phyloP scores from a whole-genome alignment of 176 grass and related monocot genomes.

The Musa beccarii region DNA sequence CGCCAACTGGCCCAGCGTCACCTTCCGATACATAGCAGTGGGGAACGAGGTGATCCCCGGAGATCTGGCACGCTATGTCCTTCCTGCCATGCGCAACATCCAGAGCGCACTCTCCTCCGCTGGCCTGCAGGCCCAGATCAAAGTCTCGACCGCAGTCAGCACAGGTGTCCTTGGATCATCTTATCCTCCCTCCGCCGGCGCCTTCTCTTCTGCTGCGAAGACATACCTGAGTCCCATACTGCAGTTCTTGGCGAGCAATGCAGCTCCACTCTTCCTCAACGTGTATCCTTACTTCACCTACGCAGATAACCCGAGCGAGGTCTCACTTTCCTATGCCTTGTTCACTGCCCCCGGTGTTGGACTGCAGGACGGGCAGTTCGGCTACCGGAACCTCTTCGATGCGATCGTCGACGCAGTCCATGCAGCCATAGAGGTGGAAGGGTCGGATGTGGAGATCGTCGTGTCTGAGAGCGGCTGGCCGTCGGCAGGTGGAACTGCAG shows the following conservation, averaged over 20 bases:
- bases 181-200: constrained; percentile 38
- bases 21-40: constrained; percentile 34
- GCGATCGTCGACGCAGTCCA: constrained; percentile 66
- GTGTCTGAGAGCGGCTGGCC: constrained; percentile 67
- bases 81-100: constrained; percentile 63
- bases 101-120: constrained; percentile 32
- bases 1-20: constrained; percentile 9
- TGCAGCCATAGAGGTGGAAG: constrained; percentile 35
- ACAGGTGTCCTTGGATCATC: constrained; percentile 16
- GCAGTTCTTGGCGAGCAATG: constrained; percentile 25
- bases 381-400: constrained; percentile 79
- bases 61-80: constrained; percentile 19
- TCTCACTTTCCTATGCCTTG: constrained; percentile 31
- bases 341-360: constrained; percentile 38
- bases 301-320: background rate
- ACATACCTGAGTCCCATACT: constrained; percentile 23
- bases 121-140: constrained; percentile 25
- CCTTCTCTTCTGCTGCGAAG: constrained; percentile 19
- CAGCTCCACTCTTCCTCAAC: constrained; percentile 58
- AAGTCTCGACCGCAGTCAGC: constrained; percentile 45
- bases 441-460: constrained; percentile 26
- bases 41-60: constrained; percentile 50
- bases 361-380: constrained; percentile 48
- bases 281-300: constrained; percentile 80
- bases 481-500: constrained; percentile 31